Base-by-base conservation (phyloP, 805 yeast genomes). In the Starmerella stellata region DNA sequence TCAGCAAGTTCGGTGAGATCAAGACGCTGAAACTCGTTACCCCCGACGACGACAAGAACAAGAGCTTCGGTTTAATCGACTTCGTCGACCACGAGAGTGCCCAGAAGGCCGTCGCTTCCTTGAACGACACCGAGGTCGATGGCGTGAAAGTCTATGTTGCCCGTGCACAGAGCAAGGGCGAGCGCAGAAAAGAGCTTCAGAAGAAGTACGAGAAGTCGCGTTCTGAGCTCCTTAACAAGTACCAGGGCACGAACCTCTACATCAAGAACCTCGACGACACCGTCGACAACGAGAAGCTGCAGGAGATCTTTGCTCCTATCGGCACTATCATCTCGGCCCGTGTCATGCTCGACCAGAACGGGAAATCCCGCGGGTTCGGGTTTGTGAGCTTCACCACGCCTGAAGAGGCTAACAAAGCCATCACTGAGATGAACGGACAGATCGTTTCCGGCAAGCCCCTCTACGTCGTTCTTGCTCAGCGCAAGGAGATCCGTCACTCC, bases 391-490 rank as follows among this genome's bases (percentile, higher is more conserved):
- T 77, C 78, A 75, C 94, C 41, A 64, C 90, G 48, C 95, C 96
- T 58, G 98, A 90, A 64, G 98, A 90, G 74, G 98, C 98, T 52
- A 80, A 94, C 56, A 83, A 82, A 68, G 98, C 98, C 50, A 82
- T 87, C 61, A 72, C 87, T 53, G 98, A 87, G 70, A 85, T 87
- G 94, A 83, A 87, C 74, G 95, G 83, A 68, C 79, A 83, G 61
- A 78, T 87, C 77, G 74, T 90, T 53, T 76, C 74, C 53, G 82
- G 85, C 60, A 90, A 90, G 73, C 98, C 96, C 56, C 71, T 90
- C 59, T 90, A 87, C 62, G 98, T 90, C 65, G 95, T 95, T 45
- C 75, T 90, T 58, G 98, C 98, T 53, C 98, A 90, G 74, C 80
- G 94, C 65, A 87, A 82, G 69, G 98, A 87, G 54, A 93, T 82